These are phyloP conservation scores for Aspergillus ellipticus DNA, from an alignment of 495 filamentous ascomycete genomes.

Conservation along the genomic window DNA sequence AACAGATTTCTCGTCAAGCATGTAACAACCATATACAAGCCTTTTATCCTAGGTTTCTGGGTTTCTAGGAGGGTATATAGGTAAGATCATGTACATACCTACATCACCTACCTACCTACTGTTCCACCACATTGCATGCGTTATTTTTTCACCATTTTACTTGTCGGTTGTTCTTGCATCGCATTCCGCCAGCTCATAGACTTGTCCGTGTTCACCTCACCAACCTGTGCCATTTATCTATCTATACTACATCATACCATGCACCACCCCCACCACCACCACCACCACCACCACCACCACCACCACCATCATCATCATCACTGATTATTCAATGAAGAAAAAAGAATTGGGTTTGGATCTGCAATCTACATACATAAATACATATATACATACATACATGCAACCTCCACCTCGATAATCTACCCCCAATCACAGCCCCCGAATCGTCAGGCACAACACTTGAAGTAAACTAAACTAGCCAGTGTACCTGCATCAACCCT, in stretches of 20 bases:
- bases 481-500: too few relatives aligned
- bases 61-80: too few relatives aligned
- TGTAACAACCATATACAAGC: not conserved
- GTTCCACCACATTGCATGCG: not conserved
- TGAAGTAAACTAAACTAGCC: too few relatives aligned
- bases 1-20: not conserved
- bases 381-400: not conserved
- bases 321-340: not conserved
- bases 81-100: conserved; percentile 1
- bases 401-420: not conserved
- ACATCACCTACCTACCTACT: not conserved
- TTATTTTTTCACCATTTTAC: not conserved
- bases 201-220: not conserved
- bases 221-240: too few relatives aligned
- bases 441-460: too few relatives aligned
- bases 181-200: too few relatives aligned
- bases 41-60: too few relatives aligned
- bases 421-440: too few relatives aligned
- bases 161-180: not conserved
- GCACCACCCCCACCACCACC: too few relatives aligned
- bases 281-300: not conserved
- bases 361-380: too few relatives aligned
- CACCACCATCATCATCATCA: too few relatives aligned
- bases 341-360: not conserved
- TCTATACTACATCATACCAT: too few relatives aligned